Base-by-base conservation (phyloP, 805 yeast genomes). In the Candida sonorensis region DNA sequence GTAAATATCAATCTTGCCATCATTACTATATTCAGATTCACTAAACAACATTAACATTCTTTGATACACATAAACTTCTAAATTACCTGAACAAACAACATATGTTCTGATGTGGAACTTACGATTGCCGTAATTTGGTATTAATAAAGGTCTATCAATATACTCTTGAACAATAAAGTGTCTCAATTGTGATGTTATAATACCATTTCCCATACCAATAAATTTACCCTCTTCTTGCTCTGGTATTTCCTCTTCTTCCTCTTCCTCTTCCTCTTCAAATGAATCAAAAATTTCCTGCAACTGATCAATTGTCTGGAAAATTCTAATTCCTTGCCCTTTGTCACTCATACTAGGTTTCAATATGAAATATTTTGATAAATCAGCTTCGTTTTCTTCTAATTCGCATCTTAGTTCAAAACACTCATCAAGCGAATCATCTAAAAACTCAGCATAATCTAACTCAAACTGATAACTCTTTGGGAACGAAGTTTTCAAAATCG, bases 271-370 rank as follows among this genome's bases (percentile, higher is more conserved):
- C 41, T 78, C 90, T 45, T 88, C 96, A 55, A 86, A 87, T 3
- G 81, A 75, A 46, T 92, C 83, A 55, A 92, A 90, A 4, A 90
- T 78, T 4, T 58, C 69, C 55, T 88, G 96, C 30, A 92, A 62
- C 47, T 87, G 92, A 7, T 77, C 84, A 22, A 85, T 66, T 0
- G 87, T 77, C 34, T 67, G 68, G 61, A 92, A 92, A 0, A 92
- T 58, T 24, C 95, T 63, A 30, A 92, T 90, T 0, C 98, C 98
- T 53, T 92, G 96, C 9, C 95, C 98, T 52, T 90, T 80, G 52
- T 92, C 98, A 49, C 94, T 82, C 96, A 92, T 87, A 42, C 95
- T 78, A 11, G 98, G 98, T 53, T 92, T 92, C 53, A 92, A 66
- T 23, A 92, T 92, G 88, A 94, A 90, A 29, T 80, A 72, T 42